Base-by-base conservation (phyloP, 2,329 filamentous ascomycete species). In the Cadophora sp. region DNA sequence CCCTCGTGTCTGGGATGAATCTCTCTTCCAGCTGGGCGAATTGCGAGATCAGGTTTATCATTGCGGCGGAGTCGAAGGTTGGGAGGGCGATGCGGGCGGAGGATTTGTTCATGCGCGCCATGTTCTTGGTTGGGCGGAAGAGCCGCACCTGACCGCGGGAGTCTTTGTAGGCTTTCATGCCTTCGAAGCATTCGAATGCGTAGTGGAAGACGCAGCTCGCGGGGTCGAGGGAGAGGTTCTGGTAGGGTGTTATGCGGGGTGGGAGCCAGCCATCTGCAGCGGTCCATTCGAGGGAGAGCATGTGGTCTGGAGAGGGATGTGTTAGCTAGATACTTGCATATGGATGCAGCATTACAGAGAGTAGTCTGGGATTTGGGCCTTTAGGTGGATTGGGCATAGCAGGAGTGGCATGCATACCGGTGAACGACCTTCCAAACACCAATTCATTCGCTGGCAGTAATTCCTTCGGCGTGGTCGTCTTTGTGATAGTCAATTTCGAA, bases 101-200 rank as follows among this genome's bases (percentile, higher is more conserved):
- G 2, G 94, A 97, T 80, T 91, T 93, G 85, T 98, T 99, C 81
- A 99, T 83, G 69, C 96, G 91, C 72, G 86, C 90, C 95, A 98
- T 98, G 85, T 99, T 99, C 87, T 89, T 96, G 80, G 97, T 91
- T 1, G 96, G 96, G 40, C 96, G 89, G 87, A 99, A 99, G 65
- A 99, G 85, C 65, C 95, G 90, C 74, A 97, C 88, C 68, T 89
- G 83, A 75, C 93, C 93, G 53, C 88, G 79, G 76, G 86, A 88
- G 83, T 97, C 93, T 81, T 95, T 97, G 87, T 99, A 99, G 69
- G 96, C 96, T 85, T 99, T 99, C 94, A 98, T 97, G 75, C 96
- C 96, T 84, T 99, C 96, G 81, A 99, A 99, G 80, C 92, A 96
- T 81, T 97, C 93, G 79, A 98, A 98, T 60, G 93, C 96, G 82